Conservation (phyloP, 306 rosid species). For the Morella rubra region DNA sequence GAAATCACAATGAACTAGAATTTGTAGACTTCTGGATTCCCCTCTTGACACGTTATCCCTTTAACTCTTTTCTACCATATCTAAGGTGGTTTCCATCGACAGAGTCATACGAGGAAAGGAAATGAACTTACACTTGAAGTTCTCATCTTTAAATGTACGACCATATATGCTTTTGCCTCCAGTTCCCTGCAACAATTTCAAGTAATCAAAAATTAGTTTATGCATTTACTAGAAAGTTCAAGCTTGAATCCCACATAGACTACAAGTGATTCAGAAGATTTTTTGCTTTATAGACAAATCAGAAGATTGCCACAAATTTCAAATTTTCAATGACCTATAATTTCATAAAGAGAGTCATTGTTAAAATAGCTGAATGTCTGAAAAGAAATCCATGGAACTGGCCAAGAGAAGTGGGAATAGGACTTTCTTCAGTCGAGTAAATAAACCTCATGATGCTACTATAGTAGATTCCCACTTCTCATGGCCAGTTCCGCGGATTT, state of each 20-base stretch:
- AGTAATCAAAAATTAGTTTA: conserved; percentile 16
- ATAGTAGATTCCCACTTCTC: not conserved
- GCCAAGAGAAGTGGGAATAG: not conserved
- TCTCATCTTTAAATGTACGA: conserved; percentile 94
- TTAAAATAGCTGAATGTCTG: not conserved
- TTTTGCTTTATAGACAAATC: not conserved
- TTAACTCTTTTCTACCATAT: not conserved
- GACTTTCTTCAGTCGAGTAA: not conserved
- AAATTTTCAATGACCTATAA: not conserved
- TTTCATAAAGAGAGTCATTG: not conserved
- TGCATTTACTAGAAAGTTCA: not conserved
- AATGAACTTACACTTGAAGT: conserved; percentile 73
- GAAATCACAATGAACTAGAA: not conserved
- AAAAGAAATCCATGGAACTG: not conserved
- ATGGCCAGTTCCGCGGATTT: no score
- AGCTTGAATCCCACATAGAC: not conserved
- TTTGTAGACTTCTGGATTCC: not conserved
- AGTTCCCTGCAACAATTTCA: conserved; percentile 62
- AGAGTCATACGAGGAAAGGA: conserved; percentile 9
- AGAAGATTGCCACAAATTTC: not conserved
- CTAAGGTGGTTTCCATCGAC: not conserved
- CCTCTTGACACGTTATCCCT: not conserved
- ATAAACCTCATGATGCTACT: not conserved
- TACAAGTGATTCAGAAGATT: not conserved
- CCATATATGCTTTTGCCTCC: conserved; percentile 98